Conservation (phyloP, 345 rosid genomes). For the Sonneratia caseolaris region DNA sequence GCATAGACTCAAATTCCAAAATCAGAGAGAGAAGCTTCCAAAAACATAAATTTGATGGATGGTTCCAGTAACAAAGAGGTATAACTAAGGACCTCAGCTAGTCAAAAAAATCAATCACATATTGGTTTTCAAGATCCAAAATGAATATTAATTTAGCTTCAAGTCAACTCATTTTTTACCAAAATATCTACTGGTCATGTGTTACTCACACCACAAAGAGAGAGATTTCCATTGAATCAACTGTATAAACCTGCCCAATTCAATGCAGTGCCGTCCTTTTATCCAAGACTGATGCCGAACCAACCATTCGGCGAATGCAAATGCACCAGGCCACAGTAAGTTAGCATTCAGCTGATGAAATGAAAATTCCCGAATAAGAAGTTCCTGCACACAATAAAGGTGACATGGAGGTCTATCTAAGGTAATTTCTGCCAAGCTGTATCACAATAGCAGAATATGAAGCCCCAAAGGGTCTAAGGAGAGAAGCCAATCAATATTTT, state of each 20-base stretch:
- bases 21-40: neutral
- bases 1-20: neutral
- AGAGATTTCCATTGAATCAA: neutral
- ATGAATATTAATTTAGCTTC: neutral
- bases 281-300: constrained; percentile 36
- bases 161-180: neutral
- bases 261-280: constrained; percentile 56
- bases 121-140: constrained; percentile 2
- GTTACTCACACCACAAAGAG: neutral
- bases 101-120: neutral
- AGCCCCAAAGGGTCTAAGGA: neutral
- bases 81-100: neutral
- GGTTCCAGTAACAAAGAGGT: neutral
- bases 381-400: constrained; percentile 40
- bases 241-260: constrained; percentile 65
- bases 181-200: neutral
- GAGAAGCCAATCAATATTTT: neutral
- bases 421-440: neutral
- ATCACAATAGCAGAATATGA: neutral
- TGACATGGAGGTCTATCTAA: neutral
- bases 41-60: neutral
- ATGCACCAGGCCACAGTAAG: constrained; percentile 96
- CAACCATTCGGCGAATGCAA: constrained; percentile 88
- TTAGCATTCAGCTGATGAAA: constrained; percentile 94
- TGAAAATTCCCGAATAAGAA: constrained; percentile 66